Evolutionary conservation across 169 alveolate genomes (phyloP), one percentile per base, ranked within the genome.

Genomic region (Plasmodium relictum): DNA sequence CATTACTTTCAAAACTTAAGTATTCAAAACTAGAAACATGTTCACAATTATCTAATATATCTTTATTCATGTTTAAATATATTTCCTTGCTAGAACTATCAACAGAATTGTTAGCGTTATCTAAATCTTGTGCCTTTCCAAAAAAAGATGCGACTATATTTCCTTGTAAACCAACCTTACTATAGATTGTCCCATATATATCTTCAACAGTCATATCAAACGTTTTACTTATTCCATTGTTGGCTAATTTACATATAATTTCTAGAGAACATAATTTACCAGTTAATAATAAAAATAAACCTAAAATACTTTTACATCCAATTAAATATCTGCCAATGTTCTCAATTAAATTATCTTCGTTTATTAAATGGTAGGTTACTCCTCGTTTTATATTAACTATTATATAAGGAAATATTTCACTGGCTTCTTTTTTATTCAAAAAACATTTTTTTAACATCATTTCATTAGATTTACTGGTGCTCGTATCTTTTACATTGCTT

Each of bases 171-270:
- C 90, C 90, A 0, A 80, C 90, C n/a, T 65, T 66, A 22, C 73
- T 37, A 48, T 80, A 80, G 9, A 83, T 52, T 9, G 61, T 52
- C 4, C 90, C 90, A 50, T 80, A 80, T 31, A 80, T 80, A 68
- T 80, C 90, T 14, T 74, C 85, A 80, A 80, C 90, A 12, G 83
- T 20, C 90, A 80, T 80, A 20, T 80, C 90, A 16, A 80, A 80
- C 2, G 80, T 80, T 48, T 41, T n/a, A 5, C 24, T 65, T 56
- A n/a, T 44, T 59, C 90, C 90, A 31, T 70, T 56, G 48, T 52
- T 48, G 18, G 90, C 70, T 39, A 80, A 58, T 31, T 66, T 22
- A 14, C 58, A 65, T 42, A 80, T 52, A 52, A 12, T 80, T 80
- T 80, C 73, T 48, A 80, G 8, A 37, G 90, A 68, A 48, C 24